phyloP scores from a whole-genome alignment of 2,329 filamentous ascomycete genomes.

The Lachnellula subtilissima region DNA sequence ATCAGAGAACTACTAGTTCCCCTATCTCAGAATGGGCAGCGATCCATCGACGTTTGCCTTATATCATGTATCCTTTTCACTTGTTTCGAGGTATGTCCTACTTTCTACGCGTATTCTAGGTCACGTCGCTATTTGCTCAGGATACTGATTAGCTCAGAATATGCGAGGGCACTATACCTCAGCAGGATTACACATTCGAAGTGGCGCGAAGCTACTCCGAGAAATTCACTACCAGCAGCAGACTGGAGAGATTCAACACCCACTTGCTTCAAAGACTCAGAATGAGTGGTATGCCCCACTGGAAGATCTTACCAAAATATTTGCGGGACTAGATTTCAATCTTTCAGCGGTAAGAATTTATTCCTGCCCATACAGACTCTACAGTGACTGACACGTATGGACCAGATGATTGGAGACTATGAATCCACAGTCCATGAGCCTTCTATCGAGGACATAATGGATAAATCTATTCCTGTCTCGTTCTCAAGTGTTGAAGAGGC shows the following conservation, averaged over 20 bases:
- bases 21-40: background rate
- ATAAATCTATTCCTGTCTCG: background rate
- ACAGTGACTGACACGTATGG: background rate
- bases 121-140: background rate
- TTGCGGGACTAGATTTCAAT: slow-evolving; percentile 2
- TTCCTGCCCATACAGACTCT: background rate
- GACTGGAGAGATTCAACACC: slow-evolving; percentile 2
- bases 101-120: background rate
- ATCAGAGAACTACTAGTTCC: slow-evolving; percentile 15
- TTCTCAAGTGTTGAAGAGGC: slow-evolving; percentile 12
- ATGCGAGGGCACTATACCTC: slow-evolving; percentile 13
- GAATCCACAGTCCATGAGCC: background rate
- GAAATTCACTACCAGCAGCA: slow-evolving; percentile 8
- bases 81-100: slow-evolving; percentile 17
- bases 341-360: background rate
- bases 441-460: background rate
- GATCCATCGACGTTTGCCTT: slow-evolving; percentile 14
- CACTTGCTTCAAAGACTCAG: slow-evolving; percentile 2
- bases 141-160: slow-evolving; percentile 11
- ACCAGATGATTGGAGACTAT: slow-evolving; percentile 4
- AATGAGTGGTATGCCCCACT: slow-evolving; percentile 3
- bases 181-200: slow-evolving; percentile 8
- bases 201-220: slow-evolving; percentile 13
- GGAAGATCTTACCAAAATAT: slow-evolving; percentile 5
- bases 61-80: slow-evolving; percentile 20